phyloP scores from a whole-genome alignment of 2,329 filamentous ascomycete genomes.

The Arachnopeziza araneosa region DNA sequence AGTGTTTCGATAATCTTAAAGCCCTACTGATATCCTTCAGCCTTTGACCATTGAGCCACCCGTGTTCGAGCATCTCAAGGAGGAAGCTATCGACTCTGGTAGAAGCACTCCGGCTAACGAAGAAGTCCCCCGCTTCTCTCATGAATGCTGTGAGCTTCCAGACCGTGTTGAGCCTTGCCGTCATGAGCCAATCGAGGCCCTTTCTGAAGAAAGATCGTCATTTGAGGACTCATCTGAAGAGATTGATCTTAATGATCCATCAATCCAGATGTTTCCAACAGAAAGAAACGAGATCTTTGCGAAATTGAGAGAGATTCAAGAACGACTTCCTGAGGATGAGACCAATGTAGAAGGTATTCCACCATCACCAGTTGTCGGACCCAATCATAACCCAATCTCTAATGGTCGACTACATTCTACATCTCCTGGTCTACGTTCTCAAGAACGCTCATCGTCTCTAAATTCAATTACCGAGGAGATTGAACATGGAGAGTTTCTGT shows the following conservation, averaged over 20 bases:
- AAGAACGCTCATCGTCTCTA: background rate
- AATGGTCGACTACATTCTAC: background rate
- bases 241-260: constrained; percentile 26
- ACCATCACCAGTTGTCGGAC: constrained; percentile 16
- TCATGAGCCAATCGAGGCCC: background rate
- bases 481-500: background rate
- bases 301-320: constrained; percentile 19
- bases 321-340: constrained; percentile 21
- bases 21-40: background rate
- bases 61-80: background rate
- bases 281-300: constrained; percentile 23
- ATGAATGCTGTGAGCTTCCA: constrained; percentile 21
- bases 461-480: background rate
- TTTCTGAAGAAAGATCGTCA: background rate
- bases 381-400: constrained; percentile 1
- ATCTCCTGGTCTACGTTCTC: background rate
- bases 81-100: background rate
- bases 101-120: constrained; percentile 24
- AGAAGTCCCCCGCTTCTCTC: constrained; percentile 26
- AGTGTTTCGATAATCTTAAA: background rate
- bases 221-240: background rate
- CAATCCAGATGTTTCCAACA: constrained; percentile 25
- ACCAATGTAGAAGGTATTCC: constrained; percentile 14
- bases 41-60: background rate
- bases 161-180: constrained; percentile 9